Evolutionary conservation across 2,329 filamentous ascomycete species (phyloP).

Genomic region (Aureobasidium sp.): DNA sequence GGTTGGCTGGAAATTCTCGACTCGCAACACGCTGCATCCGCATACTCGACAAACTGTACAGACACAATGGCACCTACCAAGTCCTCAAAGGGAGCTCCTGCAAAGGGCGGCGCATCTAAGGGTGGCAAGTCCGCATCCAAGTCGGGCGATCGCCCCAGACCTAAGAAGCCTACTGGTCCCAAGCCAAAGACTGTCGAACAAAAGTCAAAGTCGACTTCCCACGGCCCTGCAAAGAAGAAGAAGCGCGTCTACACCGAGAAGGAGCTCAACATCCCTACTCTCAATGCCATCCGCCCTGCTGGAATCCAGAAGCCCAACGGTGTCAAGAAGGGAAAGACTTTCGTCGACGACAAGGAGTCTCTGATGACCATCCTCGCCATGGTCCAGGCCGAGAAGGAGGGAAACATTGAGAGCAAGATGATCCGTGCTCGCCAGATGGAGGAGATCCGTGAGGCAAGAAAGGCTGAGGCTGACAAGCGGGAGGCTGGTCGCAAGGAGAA

Average conservation of each 20-base stretch:
- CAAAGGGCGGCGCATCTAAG: constrained; percentile 10
- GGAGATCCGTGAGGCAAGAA: constrained; percentile 84
- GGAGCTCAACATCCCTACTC: constrained; percentile 66
- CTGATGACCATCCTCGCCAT: constrained; percentile 94
- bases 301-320: constrained; percentile 86
- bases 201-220: constrained; percentile 38
- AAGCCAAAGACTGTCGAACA: constrained; percentile 36
- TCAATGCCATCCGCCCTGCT: constrained; percentile 87
- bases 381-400: constrained; percentile 94
- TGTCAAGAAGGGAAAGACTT: constrained; percentile 98
- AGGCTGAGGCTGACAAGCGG: constrained; percentile 72
- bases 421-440: constrained; percentile 93
- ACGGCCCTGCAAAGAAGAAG: constrained; percentile 53
- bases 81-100: neutral
- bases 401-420: constrained; percentile 96
- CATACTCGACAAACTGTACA: neutral
- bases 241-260: constrained; percentile 77
- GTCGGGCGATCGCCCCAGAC: constrained; percentile 12
- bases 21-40: neutral
- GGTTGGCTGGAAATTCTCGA: neutral
- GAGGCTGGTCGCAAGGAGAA: constrained; percentile 64
- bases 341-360: constrained; percentile 86
- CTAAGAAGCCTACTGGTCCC: constrained; percentile 20
- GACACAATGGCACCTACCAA: constrained; percentile 8
- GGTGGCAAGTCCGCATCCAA: constrained; percentile 20